phyloP scores from a whole-genome alignment of 23 red algal species.

The Gracilariopsis chorda region DNA sequence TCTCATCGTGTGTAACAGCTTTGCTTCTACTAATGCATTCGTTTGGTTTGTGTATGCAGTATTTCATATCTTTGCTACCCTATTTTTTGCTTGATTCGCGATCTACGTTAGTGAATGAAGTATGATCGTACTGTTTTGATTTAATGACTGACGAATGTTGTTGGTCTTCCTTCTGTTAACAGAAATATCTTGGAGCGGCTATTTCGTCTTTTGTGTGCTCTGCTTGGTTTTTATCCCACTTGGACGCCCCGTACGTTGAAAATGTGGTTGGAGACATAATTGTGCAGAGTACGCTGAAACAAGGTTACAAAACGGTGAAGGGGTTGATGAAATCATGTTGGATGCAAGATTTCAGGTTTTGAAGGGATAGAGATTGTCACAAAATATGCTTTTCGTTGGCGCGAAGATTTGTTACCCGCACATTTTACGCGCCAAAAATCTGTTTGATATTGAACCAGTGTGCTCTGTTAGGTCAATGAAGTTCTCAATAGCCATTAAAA shows the following conservation, averaged over 20 bases:
- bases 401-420: neutral
- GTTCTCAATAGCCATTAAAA: neutral
- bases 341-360: neutral
- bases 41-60: neutral
- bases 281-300: too few relatives aligned
- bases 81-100: neutral
- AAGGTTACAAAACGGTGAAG: too few relatives aligned
- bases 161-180: too few relatives aligned
- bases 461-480: neutral
- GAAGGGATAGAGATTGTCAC: neutral
- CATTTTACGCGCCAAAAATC: neutral
- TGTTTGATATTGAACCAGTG: neutral
- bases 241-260: too few relatives aligned
- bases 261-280: too few relatives aligned
- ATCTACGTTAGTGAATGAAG: neutral
- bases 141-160: neutral
- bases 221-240: too few relatives aligned
- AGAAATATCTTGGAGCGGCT: too few relatives aligned
- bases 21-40: neutral
- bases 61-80: neutral
- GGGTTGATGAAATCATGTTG: too few relatives aligned
- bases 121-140: neutral
- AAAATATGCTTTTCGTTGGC: neutral
- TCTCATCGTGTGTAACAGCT: neutral
- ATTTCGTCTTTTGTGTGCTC: too few relatives aligned